Percentiles rank a stretch among this genome's conserved stretches.
Evolutionary conservation across 768 basidiomycete genomes (phyloP).

Genomic region (Hemileccinum rubropunctum): DNA sequence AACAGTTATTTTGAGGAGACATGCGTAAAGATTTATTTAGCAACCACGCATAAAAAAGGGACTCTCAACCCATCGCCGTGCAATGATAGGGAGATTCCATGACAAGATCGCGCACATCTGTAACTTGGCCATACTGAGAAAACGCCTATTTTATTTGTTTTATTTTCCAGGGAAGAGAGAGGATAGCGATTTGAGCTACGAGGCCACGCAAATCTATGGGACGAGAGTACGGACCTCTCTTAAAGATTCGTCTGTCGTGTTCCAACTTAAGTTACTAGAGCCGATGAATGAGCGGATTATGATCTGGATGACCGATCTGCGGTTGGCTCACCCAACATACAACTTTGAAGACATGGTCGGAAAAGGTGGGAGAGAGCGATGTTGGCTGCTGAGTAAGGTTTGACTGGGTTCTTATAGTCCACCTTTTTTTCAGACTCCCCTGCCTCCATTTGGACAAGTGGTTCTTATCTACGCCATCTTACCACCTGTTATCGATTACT

Average conservation of each 20-base stretch:
- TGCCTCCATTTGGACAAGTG: constrained; percentile 24
- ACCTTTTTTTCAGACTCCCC: constrained; percentile 34
- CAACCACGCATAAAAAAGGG: constrained; percentile 16
- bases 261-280: constrained; percentile 34
- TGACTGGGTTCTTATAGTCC: constrained; percentile 26
- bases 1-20: constrained; percentile 14
- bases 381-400: constrained; percentile 14
- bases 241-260: constrained; percentile 28
- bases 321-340: constrained; percentile 31
- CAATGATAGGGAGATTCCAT: constrained; percentile 29
- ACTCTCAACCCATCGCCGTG: constrained; percentile 32
- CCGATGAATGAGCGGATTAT: background rate
- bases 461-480: constrained; percentile 11
- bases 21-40: constrained; percentile 28
- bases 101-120: constrained; percentile 46
- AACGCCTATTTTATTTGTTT: constrained; percentile 38
- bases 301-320: background rate
- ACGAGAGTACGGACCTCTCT: constrained; percentile 20
- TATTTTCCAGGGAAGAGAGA: background rate
- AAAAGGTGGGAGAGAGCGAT: constrained; percentile 15
- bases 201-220: background rate
- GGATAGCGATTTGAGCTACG: constrained; percentile 7
- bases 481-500: background rate
- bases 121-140: constrained; percentile 40
- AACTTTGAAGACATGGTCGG: constrained; percentile 30